These are phyloP conservation scores for Arctium minus DNA, from an alignment of 129 eudicot genomes.

Conservation along the genomic window DNA sequence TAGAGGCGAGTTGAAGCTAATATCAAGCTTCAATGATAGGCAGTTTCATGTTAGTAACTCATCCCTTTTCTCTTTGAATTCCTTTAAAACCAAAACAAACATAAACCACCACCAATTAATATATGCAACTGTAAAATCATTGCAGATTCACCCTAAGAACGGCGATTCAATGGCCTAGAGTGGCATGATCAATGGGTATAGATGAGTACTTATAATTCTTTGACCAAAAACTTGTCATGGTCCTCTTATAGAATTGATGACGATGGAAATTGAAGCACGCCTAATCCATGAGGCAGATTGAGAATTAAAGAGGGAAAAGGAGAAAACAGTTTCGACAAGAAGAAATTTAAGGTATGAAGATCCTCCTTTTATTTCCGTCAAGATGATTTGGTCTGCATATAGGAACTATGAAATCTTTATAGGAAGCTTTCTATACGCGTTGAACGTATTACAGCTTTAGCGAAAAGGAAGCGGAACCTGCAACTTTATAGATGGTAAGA, in stretches of 20 bases:
- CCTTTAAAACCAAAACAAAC: background rate
- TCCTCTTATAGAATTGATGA: background rate
- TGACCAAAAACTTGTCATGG: background rate
- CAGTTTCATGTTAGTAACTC: constrained; percentile 39
- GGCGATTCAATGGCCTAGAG: constrained; percentile 24
- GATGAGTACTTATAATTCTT: background rate
- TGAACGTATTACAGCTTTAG: background rate
- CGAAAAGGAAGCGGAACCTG: background rate
- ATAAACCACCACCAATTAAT: background rate
- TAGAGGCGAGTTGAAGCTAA: constrained; percentile 79
- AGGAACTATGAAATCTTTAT: background rate
- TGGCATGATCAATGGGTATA: constrained; percentile 3
- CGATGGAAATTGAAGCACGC: background rate
- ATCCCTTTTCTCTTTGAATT: background rate
- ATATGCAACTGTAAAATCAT: background rate
- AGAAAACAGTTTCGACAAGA: background rate
- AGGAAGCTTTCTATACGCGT: background rate
- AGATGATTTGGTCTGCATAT: background rate
- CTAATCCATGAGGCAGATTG: constrained; percentile 7
- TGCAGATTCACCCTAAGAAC: constrained; percentile 28
- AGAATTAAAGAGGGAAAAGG: background rate
- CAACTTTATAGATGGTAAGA: background rate
- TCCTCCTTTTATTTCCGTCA: background rate
- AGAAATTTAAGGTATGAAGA: background rate
- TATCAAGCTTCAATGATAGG: constrained; percentile 60